Evolutionary conservation across 352 stramenopile genomes (phyloP).

Genomic region (Paralagenidium karlingii): DNA sequence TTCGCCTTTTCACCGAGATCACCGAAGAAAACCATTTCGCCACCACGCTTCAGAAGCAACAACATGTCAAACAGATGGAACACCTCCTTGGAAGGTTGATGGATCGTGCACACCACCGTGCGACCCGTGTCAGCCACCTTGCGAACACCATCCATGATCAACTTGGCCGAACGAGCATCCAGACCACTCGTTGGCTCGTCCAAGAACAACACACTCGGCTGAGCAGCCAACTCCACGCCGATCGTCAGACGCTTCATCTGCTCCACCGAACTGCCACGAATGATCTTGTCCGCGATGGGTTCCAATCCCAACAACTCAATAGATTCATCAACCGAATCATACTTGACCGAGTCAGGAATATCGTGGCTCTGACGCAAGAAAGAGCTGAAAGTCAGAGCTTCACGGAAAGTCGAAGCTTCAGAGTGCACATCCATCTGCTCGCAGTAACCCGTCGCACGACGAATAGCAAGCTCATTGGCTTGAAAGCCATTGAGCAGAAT

Average conservation of each 20-base stretch:
- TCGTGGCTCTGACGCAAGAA: constrained; percentile 54
- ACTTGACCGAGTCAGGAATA: constrained; percentile 25
- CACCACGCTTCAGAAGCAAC: constrained; percentile 68
- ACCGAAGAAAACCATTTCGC: constrained; percentile 35
- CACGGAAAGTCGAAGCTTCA: constrained; percentile 81
- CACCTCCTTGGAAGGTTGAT: constrained; percentile 84
- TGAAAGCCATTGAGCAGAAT: constrained; percentile 49
- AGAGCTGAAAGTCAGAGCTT: constrained; percentile 88
- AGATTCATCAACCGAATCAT: constrained; percentile 39
- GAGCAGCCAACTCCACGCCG: constrained; percentile 85
- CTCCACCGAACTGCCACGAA: constrained; percentile 40
- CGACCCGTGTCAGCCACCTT: constrained; percentile 68
- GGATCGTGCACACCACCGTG: constrained; percentile 87
- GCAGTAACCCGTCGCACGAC: constrained; percentile 49
- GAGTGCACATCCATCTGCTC: constrained; percentile 88
- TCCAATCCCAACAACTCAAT: constrained; percentile 40
- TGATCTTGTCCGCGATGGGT: constrained; percentile 43
- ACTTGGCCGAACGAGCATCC: constrained; percentile 74
- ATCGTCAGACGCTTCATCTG: constrained; percentile 67
- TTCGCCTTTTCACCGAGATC: constrained; percentile 28
- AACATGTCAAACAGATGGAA: constrained; percentile 86
- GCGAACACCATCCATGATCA: constrained; percentile 82
- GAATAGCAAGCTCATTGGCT: constrained; percentile 35
- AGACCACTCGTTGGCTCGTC: constrained; percentile 88
- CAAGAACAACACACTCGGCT: constrained; percentile 79